Evolutionary conservation across 208 protist genomes (phyloP).

Genomic region (Crithidia expoeki): DNA sequence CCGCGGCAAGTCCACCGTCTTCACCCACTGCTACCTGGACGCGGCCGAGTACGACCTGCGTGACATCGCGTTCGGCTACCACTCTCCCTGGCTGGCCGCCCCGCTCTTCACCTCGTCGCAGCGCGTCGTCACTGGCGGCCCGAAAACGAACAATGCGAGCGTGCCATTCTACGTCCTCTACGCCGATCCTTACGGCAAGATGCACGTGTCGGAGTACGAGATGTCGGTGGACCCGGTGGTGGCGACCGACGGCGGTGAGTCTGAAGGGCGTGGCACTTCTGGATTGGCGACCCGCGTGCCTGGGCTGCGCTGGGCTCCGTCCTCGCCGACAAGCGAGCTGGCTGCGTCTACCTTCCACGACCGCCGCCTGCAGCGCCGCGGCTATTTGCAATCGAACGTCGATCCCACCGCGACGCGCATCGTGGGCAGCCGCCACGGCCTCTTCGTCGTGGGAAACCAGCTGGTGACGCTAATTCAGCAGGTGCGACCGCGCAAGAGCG

Average conservation of each 20-base stretch:
- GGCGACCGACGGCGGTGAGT: background rate
- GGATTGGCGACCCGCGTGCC: background rate
- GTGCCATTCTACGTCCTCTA: conserved; percentile 67
- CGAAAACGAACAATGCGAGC: background rate
- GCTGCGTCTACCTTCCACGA: background rate
- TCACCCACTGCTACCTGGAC: conserved; percentile 54
- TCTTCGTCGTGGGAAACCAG: conserved; percentile 73
- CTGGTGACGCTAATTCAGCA: conserved; percentile 54
- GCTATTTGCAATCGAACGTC: conserved; percentile 58
- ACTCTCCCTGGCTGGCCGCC: background rate
- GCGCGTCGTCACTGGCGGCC: background rate
- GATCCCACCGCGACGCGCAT: conserved; percentile 60
- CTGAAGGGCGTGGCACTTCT: background rate
- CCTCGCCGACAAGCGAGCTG: conserved; percentile 2
- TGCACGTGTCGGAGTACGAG: conserved; percentile 74
- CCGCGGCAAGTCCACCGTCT: conserved; percentile 12
- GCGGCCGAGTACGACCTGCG: conserved; percentile 73
- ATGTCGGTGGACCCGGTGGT: background rate
- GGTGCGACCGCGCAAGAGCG: conserved; percentile 26
- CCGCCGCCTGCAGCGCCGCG: conserved; percentile 24
- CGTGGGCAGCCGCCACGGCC: conserved; percentile 43
- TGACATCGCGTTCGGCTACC: conserved; percentile 54
- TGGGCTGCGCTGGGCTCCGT: conserved; percentile 13
- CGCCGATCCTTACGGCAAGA: conserved; percentile 57
- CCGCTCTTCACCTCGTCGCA: background rate